A percentile compares a stretch with the other conserved stretches of the same genome.
Conservation (phyloP, 2,329 filamentous ascomycete genomes). For the Venturia pyrina region DNA sequence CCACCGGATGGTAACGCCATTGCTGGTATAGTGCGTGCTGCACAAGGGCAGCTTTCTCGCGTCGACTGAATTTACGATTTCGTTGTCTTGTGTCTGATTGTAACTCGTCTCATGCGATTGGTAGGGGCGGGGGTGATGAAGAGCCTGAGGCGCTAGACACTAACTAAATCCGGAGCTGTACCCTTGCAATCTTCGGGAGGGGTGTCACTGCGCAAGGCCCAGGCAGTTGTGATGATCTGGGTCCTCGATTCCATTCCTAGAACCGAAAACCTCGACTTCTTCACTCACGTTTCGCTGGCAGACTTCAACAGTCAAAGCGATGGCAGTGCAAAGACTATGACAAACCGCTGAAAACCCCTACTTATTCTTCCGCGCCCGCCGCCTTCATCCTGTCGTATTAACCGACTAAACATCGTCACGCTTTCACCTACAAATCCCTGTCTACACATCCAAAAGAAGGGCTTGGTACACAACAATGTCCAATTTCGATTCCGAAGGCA, state of each 20-base stretch:
- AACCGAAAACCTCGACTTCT: background rate
- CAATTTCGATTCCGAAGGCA: background rate
- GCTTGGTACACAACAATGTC: background rate
- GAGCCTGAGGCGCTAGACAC: background rate
- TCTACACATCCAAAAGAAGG: background rate
- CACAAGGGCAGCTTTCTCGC: too few relatives aligned
- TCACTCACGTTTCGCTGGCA: background rate
- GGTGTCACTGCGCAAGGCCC: background rate
- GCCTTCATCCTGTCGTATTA: background rate
- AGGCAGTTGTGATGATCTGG: background rate
- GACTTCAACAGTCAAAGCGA: background rate
- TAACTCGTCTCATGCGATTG: background rate
- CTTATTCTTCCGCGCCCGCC: background rate
- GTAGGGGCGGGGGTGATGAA: background rate
- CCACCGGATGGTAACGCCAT: too few relatives aligned
- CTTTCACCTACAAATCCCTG: background rate
- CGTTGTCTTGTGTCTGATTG: background rate
- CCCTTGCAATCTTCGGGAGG: background rate
- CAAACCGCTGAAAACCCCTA: background rate
- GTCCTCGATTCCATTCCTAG: background rate
- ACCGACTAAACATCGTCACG: background rate
- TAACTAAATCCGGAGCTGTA: background rate
- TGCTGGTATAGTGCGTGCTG: too few relatives aligned
- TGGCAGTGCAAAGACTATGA: background rate
- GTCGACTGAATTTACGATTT: too few relatives aligned